phyloP scores from a whole-genome alignment of 768 basidiomycete genomes.

The Boletus vinaceobasis region DNA sequence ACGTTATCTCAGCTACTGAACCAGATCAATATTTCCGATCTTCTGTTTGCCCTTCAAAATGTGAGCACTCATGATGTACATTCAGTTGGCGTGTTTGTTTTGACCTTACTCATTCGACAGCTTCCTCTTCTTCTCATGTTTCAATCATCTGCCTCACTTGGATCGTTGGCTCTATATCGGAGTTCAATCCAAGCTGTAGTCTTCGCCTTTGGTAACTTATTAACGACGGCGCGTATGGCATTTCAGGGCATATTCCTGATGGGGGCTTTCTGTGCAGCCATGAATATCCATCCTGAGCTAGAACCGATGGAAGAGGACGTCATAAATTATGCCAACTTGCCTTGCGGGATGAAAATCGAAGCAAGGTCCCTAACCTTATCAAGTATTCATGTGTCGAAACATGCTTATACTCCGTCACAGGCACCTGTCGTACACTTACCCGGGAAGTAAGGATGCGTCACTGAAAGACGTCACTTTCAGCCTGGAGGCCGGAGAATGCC shows the following conservation, averaged over 20 bases:
- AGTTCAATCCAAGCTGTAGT: constrained; percentile 72
- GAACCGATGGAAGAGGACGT: constrained; percentile 56
- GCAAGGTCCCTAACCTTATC: constrained; percentile 48
- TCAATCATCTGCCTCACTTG: constrained; percentile 72
- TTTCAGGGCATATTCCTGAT: constrained; percentile 85
- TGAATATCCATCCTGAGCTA: constrained; percentile 63
- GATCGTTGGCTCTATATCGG: constrained; percentile 79
- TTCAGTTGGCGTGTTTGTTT: constrained; percentile 6
- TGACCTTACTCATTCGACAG: constrained; percentile 36
- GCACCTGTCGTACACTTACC: constrained; percentile 74
- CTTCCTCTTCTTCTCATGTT: constrained; percentile 71
- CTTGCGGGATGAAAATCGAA: constrained; percentile 66
- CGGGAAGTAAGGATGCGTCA: constrained; percentile 64
- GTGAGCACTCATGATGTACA: constrained; percentile 39
- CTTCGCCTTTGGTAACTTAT: constrained; percentile 57
- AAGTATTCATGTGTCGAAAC: constrained; percentile 5
- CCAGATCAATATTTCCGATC: constrained; percentile 60
- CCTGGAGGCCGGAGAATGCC: constrained; percentile 69
- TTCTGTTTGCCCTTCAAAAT: constrained; percentile 65
- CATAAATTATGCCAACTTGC: constrained; percentile 44
- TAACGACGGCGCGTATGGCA: constrained; percentile 66
- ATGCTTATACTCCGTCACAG: constrained; percentile 32
- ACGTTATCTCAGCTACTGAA: constrained; percentile 46
- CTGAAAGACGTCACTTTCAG: constrained; percentile 67
- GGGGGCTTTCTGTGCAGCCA: constrained; percentile 81